Conservation (phyloP, 306 rosid species). For the Rosa lucieae region DNA sequence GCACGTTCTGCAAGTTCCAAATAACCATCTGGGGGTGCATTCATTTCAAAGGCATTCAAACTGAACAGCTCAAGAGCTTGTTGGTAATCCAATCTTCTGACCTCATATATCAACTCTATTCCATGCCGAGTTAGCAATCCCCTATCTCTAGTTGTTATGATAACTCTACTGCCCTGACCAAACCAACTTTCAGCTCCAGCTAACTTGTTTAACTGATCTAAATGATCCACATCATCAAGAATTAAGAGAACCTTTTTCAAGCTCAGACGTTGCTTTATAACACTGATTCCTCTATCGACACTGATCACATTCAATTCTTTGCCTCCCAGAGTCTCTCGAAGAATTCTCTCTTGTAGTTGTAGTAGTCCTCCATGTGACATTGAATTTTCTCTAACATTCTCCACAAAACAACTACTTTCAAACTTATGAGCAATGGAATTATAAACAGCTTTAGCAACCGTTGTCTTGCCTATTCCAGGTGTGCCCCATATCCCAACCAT, state of each 20-base stretch:
- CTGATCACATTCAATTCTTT: background rate
- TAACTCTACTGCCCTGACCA: constrained; percentile 12
- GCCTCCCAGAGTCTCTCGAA: background rate
- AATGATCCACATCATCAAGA: background rate
- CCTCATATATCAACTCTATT: background rate
- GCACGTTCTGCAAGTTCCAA: background rate
- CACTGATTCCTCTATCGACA: background rate
- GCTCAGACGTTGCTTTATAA: background rate
- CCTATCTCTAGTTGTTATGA: constrained; percentile 1
- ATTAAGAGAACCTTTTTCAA: too few relatives aligned
- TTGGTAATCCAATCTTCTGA: background rate
- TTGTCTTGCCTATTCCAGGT: background rate
- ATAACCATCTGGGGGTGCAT: background rate
- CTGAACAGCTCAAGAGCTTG: constrained; percentile 15
- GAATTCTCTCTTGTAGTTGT: background rate
- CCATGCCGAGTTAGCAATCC: background rate
- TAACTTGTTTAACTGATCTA: background rate
- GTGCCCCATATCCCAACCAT: background rate
- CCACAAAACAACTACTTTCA: background rate
- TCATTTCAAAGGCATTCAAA: constrained; percentile 5
- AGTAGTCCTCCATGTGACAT: background rate
- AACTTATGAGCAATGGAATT: background rate
- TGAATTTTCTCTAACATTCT: background rate
- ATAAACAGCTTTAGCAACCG: background rate
- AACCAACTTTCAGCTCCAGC: background rate